Percentiles rank a stretch among this genome's conserved stretches.
These are phyloP conservation scores for Batkoa obscura DNA, from an alignment of 371 early-diverging fungal species.

Conservation along the genomic window DNA sequence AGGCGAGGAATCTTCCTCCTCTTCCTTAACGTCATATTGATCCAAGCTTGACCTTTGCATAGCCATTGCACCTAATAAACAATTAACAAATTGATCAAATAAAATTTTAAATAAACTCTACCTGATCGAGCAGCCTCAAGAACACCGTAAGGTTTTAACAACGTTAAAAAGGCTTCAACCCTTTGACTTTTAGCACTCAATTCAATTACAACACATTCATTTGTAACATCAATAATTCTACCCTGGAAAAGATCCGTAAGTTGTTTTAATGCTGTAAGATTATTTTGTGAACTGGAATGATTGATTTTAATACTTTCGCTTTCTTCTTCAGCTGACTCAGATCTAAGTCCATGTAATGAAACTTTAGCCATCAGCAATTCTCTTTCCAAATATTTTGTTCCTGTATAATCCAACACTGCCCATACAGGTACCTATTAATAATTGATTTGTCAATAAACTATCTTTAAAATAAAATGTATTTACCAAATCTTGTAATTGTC, in stretches of 20 bases:
- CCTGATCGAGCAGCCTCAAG: slow-evolving; percentile 87
- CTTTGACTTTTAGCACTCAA: slow-evolving; percentile 69
- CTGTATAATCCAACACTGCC: slow-evolving; percentile 90
- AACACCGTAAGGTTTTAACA: slow-evolving; percentile 81
- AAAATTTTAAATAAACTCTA: slow-evolving; percentile 4
- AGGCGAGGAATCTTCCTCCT: slow-evolving; percentile 20
- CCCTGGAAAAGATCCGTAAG: slow-evolving; percentile 70
- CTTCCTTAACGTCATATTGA: slow-evolving; percentile 35
- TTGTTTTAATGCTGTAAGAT: slow-evolving; percentile 29
- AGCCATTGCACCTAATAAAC: slow-evolving; percentile 65
- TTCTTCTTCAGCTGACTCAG: not conserved
- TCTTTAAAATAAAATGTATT: not conserved
- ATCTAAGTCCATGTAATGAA: slow-evolving; percentile 25
- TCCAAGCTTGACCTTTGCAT: slow-evolving; percentile 75
- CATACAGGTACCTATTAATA: slow-evolving; percentile 65
- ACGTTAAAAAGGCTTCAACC: slow-evolving; percentile 71
- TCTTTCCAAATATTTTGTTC: slow-evolving; percentile 63
- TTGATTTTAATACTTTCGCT: not conserved
- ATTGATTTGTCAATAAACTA: not conserved
- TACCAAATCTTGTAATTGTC: slow-evolving; percentile 85
- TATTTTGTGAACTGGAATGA: not conserved
- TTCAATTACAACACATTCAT: slow-evolving; percentile 63
- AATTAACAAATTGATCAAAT: not conserved
- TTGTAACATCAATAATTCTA: slow-evolving; percentile 66
- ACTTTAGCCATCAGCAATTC: slow-evolving; percentile 83